Conservation (phyloP, 306 rosid genomes). For the Citrullus amarus region DNA sequence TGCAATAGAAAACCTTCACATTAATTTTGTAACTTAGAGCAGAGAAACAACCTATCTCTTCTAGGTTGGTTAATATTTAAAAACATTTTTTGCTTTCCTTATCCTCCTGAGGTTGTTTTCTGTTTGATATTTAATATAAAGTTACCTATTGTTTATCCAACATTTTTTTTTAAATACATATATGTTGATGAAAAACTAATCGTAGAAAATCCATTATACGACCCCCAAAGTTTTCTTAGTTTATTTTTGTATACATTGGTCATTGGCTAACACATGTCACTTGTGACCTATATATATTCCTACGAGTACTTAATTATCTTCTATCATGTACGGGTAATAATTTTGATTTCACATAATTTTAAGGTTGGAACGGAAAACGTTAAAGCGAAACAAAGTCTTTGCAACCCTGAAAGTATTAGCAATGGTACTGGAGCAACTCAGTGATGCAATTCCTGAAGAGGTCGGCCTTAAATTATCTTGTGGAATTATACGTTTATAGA, state of each 20-base stretch:
- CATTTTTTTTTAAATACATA: background rate
- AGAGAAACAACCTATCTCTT: background rate
- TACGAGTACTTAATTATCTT: background rate
- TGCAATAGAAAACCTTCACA: background rate
- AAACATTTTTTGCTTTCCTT: background rate
- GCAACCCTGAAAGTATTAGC: constrained; percentile 82
- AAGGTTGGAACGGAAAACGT: constrained; percentile 78
- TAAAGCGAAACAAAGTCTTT: constrained; percentile 76
- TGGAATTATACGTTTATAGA: background rate
- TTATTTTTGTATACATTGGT: background rate
- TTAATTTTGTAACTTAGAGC: background rate
- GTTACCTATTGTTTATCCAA: background rate
- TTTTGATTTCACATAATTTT: constrained; percentile 1
- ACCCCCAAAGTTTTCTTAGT: background rate
- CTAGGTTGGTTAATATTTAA: background rate
- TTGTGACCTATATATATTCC: background rate
- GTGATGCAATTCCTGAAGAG: constrained; percentile 79
- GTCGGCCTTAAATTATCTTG: constrained; percentile 23
- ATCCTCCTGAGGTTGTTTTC: background rate
- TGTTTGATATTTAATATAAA: background rate
- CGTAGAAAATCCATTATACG: background rate
- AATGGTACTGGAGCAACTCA: constrained; percentile 65
- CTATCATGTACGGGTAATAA: background rate
- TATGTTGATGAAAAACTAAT: background rate
- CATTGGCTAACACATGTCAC: background rate